Percentiles rank a stretch among this genome's conserved stretches.
Evolutionary conservation across 805 yeast genomes (phyloP).

Genomic region (Hanseniaspora osmophila): DNA sequence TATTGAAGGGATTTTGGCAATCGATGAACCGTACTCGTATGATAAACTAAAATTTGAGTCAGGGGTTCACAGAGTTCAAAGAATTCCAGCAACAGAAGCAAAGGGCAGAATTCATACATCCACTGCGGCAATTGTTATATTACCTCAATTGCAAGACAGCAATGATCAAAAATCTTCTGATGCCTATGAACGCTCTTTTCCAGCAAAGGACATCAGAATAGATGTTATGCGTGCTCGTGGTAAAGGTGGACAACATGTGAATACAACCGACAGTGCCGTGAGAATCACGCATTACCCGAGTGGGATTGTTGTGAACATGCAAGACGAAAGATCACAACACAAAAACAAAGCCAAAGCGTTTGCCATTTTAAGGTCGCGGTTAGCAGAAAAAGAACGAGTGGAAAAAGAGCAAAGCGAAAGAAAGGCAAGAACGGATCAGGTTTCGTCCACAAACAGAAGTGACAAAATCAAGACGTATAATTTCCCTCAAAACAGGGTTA

Average conservation of each 20-base stretch:
- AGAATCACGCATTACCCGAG: constrained; percentile 84
- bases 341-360: constrained; percentile 88
- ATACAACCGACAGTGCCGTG: constrained; percentile 94
- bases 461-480: constrained; percentile 92
- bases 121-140: constrained; percentile 86
- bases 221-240: constrained; percentile 98
- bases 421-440: constrained; percentile 64
- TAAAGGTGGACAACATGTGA: constrained; percentile 96
- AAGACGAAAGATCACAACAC: constrained; percentile 92
- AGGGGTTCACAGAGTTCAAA: constrained; percentile 91
- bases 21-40: constrained; percentile 69
- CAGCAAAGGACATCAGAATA: constrained; percentile 62
- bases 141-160: constrained; percentile 58
- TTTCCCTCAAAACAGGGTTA: constrained; percentile 79
- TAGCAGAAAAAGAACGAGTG: constrained; percentile 67
- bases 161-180: constrained; percentile 34
- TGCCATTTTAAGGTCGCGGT: constrained; percentile 61
- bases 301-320: constrained; percentile 78
- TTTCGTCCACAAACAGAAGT: constrained; percentile 74
- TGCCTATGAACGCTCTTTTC: constrained; percentile 51
- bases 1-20: constrained; percentile 58
- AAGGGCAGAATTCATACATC: constrained; percentile 93
- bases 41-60: constrained; percentile 67
- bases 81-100: constrained; percentile 85
- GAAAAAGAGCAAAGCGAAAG: constrained; percentile 53